phyloP scores from a whole-genome alignment of 1,284 basidiomycete genomes.

The Peniophora sp. region DNA sequence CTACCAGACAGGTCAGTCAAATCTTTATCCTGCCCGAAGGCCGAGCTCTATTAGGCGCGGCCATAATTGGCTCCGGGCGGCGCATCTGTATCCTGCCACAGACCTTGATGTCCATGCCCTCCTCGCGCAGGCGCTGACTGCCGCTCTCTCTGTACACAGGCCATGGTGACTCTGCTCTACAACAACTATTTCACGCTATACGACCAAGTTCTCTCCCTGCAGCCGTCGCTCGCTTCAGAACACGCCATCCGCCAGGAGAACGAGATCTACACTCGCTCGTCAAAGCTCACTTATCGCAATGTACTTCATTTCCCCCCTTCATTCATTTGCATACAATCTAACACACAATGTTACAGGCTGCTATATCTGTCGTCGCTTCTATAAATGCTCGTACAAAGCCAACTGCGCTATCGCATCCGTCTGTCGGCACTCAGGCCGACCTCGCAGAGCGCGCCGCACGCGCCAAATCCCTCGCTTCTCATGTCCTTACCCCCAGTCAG shows the following conservation, averaged over 20 bases:
- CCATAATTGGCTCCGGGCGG: no score
- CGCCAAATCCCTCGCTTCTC: constrained; percentile 28
- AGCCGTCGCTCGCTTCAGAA: constrained; percentile 57
- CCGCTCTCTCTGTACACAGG: constrained; percentile 26
- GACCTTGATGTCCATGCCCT: constrained; percentile 1
- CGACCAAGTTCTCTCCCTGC: constrained; percentile 35
- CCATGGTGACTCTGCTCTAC: constrained; percentile 64
- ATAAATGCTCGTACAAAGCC: constrained; percentile 69
- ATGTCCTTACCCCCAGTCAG: constrained; percentile 46
- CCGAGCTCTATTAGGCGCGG: no score
- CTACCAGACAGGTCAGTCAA: constrained; percentile 54
- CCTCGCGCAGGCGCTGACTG: constrained; percentile 1
- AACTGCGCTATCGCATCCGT: constrained; percentile 53
- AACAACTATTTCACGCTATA: constrained; percentile 67
- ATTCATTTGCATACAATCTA: constrained; percentile 5
- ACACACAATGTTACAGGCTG: constrained; percentile 35
- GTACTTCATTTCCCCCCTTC: constrained; percentile 29
- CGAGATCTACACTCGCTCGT: constrained; percentile 64
- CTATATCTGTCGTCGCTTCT: constrained; percentile 64
- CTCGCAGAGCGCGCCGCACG: constrained; percentile 41
- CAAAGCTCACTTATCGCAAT: constrained; percentile 73
- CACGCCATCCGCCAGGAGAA: constrained; percentile 75
- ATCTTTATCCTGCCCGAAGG: no score
- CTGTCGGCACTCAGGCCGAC: constrained; percentile 76
- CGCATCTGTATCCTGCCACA: no score